Conservation (phyloP, 208 protist species). For the Strigomonas culicis region DNA sequence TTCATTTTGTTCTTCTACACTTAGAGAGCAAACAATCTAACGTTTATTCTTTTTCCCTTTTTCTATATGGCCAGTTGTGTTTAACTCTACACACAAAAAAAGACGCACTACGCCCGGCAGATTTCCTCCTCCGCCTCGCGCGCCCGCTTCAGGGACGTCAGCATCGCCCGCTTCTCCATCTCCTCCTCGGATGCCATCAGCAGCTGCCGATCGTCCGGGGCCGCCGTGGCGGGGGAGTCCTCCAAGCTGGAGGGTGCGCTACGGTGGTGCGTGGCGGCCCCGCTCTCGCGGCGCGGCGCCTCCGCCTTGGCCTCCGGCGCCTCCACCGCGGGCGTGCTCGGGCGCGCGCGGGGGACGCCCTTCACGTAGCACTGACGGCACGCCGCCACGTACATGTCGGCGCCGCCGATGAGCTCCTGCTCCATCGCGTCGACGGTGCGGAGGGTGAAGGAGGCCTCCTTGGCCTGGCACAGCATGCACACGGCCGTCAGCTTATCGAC, state of each 20-base stretch:
- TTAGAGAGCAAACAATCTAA: too few relatives aligned
- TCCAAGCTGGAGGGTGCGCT: neutral
- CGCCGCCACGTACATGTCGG: conserved; percentile 92
- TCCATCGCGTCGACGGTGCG: conserved; percentile 57
- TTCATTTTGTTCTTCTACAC: too few relatives aligned
- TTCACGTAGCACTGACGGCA: conserved; percentile 84
- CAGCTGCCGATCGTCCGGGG: neutral
- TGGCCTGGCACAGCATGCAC: conserved; percentile 85
- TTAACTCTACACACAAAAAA: too few relatives aligned
- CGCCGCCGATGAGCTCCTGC: conserved; percentile 91
- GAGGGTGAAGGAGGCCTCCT: conserved; percentile 83
- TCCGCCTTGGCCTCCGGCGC: conserved; percentile 26
- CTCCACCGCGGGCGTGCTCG: conserved; percentile 12
- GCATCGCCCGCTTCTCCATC: neutral
- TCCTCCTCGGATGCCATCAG: too few relatives aligned
- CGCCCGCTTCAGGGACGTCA: too few relatives aligned
- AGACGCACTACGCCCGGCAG: neutral
- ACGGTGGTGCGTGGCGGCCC: neutral
- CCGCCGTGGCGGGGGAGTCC: neutral
- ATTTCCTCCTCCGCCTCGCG: too few relatives aligned
- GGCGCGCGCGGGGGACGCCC: conserved; percentile 7
- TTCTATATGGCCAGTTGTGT: too few relatives aligned
- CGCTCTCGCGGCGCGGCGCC: neutral
- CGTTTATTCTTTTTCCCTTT: too few relatives aligned
- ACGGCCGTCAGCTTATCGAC: conserved; percentile 92